These are phyloP conservation scores for Talaromyces sp. DNA, from an alignment of 2,329 filamentous ascomycete genomes.

Conservation along the genomic window DNA sequence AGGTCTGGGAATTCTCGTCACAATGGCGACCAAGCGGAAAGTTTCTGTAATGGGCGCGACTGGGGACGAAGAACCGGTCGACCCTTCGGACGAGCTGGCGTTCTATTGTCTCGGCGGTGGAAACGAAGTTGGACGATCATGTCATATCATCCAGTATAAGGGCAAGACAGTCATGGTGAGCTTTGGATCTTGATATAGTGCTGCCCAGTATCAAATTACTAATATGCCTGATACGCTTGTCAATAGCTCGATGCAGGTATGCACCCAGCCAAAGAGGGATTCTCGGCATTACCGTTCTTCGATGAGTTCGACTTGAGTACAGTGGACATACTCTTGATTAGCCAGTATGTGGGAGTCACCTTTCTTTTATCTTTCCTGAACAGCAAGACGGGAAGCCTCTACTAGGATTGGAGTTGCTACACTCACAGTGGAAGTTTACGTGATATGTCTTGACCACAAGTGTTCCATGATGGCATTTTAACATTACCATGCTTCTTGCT, in stretches of 20 bases:
- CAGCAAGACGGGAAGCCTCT: too few relatives aligned
- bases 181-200: conserved; percentile 5
- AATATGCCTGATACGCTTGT: background rate
- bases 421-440: too few relatives aligned
- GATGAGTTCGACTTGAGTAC: conserved; percentile 98
- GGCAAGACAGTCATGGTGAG: conserved; percentile 97
- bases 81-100: conserved; percentile 90
- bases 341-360: conserved; percentile 76
- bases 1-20: conserved; percentile 15
- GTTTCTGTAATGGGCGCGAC: conserved; percentile 71
- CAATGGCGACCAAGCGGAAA: conserved; percentile 94
- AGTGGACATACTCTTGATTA: conserved; percentile 94
- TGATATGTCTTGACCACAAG: too few relatives aligned
- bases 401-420: too few relatives aligned
- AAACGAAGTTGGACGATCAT: conserved; percentile 95
- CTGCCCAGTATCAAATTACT: background rate
- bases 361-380: background rate
- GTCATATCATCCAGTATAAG: conserved; percentile 98
- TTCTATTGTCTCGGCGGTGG: conserved; percentile 93
- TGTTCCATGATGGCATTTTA: background rate
- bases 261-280: conserved; percentile 93
- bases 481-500: background rate
- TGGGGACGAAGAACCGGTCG: conserved; percentile 77
- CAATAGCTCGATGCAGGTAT: conserved; percentile 90
- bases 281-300: conserved; percentile 93